phyloP scores from a whole-genome alignment of 371 early-diverging fungal genomes.

The Entomophthora muscae region DNA sequence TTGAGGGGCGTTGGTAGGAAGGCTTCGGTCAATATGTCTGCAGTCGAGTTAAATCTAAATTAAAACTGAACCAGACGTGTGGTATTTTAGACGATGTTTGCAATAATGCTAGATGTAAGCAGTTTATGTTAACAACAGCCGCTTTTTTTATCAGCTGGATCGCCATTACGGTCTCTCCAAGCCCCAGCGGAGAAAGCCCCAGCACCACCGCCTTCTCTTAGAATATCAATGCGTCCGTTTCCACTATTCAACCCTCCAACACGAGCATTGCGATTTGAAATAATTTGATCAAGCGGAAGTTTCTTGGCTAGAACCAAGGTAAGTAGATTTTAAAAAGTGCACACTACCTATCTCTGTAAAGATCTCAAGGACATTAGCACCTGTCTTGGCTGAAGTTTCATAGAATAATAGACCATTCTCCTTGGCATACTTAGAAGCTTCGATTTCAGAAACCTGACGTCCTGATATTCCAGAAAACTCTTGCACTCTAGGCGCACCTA shows the following conservation, averaged over 20 bases:
- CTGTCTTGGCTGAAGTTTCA: conserved; percentile 85
- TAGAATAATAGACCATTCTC: conserved; percentile 65
- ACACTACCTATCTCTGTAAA: conserved; percentile 58
- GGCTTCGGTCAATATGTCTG: no score
- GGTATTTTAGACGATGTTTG: no score
- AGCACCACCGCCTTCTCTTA: background rate
- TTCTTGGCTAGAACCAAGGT: conserved; percentile 17
- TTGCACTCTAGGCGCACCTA: no score
- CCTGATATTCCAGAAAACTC: no score
- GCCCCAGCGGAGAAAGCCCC: background rate
- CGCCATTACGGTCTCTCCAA: background rate
- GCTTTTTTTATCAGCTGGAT: background rate
- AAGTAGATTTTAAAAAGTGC: background rate
- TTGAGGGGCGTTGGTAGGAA: no score
- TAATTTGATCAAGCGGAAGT: conserved; percentile 21
- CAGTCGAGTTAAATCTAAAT: no score
- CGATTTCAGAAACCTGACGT: conserved; percentile 44
- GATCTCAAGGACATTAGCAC: conserved; percentile 61
- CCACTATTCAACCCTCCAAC: conserved; percentile 12
- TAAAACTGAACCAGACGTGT: no score
- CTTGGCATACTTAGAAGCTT: conserved; percentile 61
- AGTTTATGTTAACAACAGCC: background rate
- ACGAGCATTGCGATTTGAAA: conserved; percentile 14
- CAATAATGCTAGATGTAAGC: no score
- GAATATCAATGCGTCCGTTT: conserved; percentile 11